Conservation (phyloP, 2,329 filamentous ascomycete genomes). For the Penicillium nordicum region DNA sequence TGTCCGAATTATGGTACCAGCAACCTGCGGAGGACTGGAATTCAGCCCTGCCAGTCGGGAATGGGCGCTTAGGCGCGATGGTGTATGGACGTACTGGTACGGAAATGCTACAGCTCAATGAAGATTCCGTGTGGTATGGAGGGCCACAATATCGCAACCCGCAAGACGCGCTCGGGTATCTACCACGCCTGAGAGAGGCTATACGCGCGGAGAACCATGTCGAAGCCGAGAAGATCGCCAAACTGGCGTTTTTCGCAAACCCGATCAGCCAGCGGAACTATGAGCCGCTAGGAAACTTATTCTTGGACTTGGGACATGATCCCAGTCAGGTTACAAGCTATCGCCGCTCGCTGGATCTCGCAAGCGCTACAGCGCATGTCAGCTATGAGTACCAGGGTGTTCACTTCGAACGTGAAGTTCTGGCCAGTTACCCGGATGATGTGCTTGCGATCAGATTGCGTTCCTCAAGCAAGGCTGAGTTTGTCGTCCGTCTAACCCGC, state of each 20-base stretch:
- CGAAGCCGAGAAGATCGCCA: conserved; percentile 43
- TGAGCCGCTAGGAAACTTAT: conserved; percentile 44
- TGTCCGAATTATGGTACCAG: conserved; percentile 32
- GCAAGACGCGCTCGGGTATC: conserved; percentile 35
- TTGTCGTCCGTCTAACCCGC: conserved; percentile 33
- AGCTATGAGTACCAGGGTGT: conserved; percentile 37
- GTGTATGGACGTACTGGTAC: conserved; percentile 45
- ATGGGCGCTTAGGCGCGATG: conserved; percentile 49
- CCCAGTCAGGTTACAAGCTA: conserved; percentile 32
- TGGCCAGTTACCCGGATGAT: conserved; percentile 45
- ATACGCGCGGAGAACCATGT: conserved; percentile 41
- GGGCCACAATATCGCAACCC: conserved; percentile 45
- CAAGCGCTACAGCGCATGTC: conserved; percentile 36
- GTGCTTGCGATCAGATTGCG: conserved; percentile 37
- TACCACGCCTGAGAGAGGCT: conserved; percentile 40
- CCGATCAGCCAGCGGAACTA: conserved; percentile 49
- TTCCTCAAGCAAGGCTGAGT: conserved; percentile 24
- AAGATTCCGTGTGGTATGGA: conserved; percentile 50
- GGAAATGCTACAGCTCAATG: conserved; percentile 48
- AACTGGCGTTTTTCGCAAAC: conserved; percentile 45
- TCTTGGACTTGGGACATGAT: conserved; percentile 42
- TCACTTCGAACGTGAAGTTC: conserved; percentile 35
- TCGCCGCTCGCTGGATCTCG: conserved; percentile 41
- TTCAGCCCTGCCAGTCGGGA: conserved; percentile 48
- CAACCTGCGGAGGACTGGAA: conserved; percentile 33